Base-by-base conservation (phyloP, 331 rosid species). In the Arachis monticola region DNA sequence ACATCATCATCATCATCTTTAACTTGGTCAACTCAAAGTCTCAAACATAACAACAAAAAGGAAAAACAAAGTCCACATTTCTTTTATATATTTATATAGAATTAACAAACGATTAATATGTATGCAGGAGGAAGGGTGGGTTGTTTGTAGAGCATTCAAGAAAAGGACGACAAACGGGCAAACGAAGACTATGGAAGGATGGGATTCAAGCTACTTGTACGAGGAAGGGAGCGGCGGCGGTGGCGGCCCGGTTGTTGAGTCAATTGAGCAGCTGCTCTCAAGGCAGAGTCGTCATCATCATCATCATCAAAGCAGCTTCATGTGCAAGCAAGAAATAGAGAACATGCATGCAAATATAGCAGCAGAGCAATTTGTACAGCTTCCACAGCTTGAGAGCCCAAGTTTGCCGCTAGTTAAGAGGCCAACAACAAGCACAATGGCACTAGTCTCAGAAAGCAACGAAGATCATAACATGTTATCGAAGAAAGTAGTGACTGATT, bases 61-160 rank as follows among this genome's bases (percentile, higher is more conserved):
- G 46, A 64, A 27, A 68, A 44, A 7, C 17, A 60, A 42, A 13
- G n/a, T 17, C 13, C 8, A 2, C 7, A 60, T 44, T 73, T 74
- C 30, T 75, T 47, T 55, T 35, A 35, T n/a, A n/a, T n/a, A n/a
- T n/a, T n/a, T n/a, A n/a, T n/a, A n/a, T n/a, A n/a, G n/a, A n/a
- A n/a, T n/a, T n/a, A n/a, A n/a, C n/a, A n/a, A n/a, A n/a, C n/a
- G n/a, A n/a, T n/a, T 35, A 2, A 35, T 35, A 35, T 53, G 8
- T 5, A 46, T 80, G 40, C 86, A 95, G 99, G 99, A 95, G 71
- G 99, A 95, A 92, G 99, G 99, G 73, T 95, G 99, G 99, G 99
- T 95, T 3, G 97, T 95, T 0, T 95, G 99, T 80, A 83, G 93
- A 83, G 99, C 99, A 75, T 95, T 95, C 96, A 95, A 87, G 93